Percentiles rank a stretch among this genome's conserved stretches.
Evolutionary conservation across 805 yeast species (phyloP).

Genomic region (Kazachstania bromeliacearum): DNA sequence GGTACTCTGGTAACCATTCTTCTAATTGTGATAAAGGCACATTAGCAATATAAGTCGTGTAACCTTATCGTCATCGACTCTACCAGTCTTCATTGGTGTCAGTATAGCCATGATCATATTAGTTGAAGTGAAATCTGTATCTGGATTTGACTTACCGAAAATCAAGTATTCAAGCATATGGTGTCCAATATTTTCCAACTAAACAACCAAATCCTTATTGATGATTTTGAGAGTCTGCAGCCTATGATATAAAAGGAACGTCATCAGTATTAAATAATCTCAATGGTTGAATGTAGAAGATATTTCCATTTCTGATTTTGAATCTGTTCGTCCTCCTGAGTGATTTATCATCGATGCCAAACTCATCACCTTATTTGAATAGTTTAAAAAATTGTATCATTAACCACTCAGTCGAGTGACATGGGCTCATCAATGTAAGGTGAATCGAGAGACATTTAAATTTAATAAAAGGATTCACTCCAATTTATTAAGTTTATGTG

Average conservation of each 20-base stretch:
- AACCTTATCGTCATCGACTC: too few species aligned
- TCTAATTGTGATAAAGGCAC: slow-evolving; percentile 21
- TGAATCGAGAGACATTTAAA: slow-evolving; percentile 10
- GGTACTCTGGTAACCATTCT: slow-evolving; percentile 28
- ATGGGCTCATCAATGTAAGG: slow-evolving; percentile 1
- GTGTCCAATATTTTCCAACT: too few species aligned
- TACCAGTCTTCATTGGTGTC: too few species aligned
- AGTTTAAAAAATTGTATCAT: too few species aligned
- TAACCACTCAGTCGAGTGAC: slow-evolving; percentile 8
- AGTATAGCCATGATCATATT: too few species aligned
- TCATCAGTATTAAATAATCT: slow-evolving; percentile 4
- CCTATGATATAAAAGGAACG: too few species aligned
- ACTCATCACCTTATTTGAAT: slow-evolving; percentile 11
- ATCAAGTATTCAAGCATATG: too few species aligned
- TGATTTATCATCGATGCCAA: slow-evolving; percentile 15
- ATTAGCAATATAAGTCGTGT: slow-evolving; percentile 17
- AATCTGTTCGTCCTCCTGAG: slow-evolving; percentile 18
- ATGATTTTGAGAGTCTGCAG: too few species aligned
- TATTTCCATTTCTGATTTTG: slow-evolving; percentile 13
- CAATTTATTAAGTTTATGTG: slow-evolving; percentile 3
- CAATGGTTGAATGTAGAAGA: slow-evolving; percentile 9
- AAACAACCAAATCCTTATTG: too few species aligned
- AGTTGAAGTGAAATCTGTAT: too few species aligned
- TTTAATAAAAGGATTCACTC: slow-evolving; percentile 14
- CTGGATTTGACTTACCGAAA: too few species aligned